Evolutionary conservation across 306 rosid genomes (phyloP), one percentile per base, ranked within the genome.

Genomic region (Mimosa pudica): DNA sequence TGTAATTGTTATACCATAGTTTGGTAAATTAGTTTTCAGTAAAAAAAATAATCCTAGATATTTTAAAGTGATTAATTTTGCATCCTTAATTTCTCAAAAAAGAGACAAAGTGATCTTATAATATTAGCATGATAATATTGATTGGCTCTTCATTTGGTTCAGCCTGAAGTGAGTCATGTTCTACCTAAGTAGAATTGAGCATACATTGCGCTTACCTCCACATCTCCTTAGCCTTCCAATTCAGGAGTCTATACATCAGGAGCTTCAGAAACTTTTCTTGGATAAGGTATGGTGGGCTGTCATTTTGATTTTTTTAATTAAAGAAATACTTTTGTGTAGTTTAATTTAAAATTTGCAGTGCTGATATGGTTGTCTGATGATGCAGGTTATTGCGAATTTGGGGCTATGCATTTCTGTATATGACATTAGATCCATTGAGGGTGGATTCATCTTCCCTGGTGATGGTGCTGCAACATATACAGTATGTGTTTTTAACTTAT

Each of bases 391-490:
- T 73, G 81, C 97, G 48, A 88, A 90, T 36, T 82, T 90, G 87
- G 97, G 98, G 81, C 94, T 94, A 51, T 94, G 97, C 81, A 69
- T 86, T 66, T 94, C 93, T 49, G 82, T 94, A 7, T 89, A 90
- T 74, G 97, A 91, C 84, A 89, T 92, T 79, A 82, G 75, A 67
- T 90, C 93, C 73, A 80, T 92, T 60, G 87, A 87, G 16, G 94
- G 97, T 20, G 92, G 94, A 11, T 89, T 91, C 75, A 84, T 94
- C 85, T 80, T 85, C 83, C 87, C 97, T 5, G 79, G 84, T 49
- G 97, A 89, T 30, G 98, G 97, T 64, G 92, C 93, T 74, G 89
- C 98, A 51, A 90, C 93, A 55, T 92, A 87, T 58, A 86, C 74
- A 92, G 96, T 94, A 88, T 77, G 17, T 45, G 10, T 44, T 9